phyloP scores from a whole-genome alignment of 2,329 filamentous ascomycete species.

The Apiospora pterosperma region DNA sequence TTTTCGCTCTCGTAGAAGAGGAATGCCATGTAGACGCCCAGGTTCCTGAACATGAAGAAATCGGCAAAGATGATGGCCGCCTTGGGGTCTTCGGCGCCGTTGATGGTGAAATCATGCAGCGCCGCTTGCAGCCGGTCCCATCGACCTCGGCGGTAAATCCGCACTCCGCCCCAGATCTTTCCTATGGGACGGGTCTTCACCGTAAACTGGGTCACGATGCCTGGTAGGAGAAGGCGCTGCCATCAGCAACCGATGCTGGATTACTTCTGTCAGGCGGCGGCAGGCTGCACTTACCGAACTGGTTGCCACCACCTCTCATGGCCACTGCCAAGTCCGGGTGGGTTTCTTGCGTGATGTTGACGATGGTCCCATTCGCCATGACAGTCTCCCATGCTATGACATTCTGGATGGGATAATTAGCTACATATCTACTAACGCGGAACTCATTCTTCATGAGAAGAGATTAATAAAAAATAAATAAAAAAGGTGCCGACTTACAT shows the following conservation, averaged over 20 bases:
- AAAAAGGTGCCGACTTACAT: background rate
- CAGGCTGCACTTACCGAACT: background rate
- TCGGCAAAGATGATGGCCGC: slow-evolving; percentile 28
- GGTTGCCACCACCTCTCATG: background rate
- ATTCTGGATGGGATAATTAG: background rate
- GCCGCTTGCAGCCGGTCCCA: slow-evolving; percentile 25
- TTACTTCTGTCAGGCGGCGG: background rate
- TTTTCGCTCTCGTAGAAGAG: slow-evolving; percentile 31
- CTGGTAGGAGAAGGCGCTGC: slow-evolving; percentile 9
- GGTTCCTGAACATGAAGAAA: slow-evolving; percentile 20
- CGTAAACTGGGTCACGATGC: slow-evolving; percentile 30
- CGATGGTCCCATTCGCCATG: background rate
- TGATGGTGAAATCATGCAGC: slow-evolving; percentile 27
- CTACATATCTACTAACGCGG: too few species aligned
- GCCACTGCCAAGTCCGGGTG: background rate
- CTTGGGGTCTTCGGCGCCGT: slow-evolving; percentile 21
- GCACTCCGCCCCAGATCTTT: slow-evolving; percentile 33
- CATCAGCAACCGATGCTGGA: background rate
- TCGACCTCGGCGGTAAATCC: slow-evolving; percentile 25
- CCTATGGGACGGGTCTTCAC: slow-evolving; percentile 25
- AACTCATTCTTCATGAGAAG: background rate
- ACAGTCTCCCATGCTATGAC: background rate
- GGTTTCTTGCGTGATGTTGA: background rate
- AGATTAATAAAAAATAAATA: too few species aligned
- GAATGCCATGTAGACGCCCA: slow-evolving; percentile 22